phyloP scores from a whole-genome alignment of 768 basidiomycete species.

The Russula sp. region DNA sequence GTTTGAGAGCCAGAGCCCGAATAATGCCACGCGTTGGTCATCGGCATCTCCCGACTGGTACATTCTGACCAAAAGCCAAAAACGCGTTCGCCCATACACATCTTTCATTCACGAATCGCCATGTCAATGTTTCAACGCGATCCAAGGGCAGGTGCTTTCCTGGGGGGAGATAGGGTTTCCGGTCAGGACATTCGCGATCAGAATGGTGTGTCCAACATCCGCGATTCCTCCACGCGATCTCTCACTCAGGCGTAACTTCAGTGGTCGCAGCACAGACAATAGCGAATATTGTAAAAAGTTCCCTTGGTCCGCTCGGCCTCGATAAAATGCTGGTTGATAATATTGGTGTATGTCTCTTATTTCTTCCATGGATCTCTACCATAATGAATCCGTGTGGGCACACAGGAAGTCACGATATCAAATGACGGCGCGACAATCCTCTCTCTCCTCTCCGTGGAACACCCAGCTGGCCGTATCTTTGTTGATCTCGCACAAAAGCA shows the following conservation, averaged over 20 bases:
- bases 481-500: constrained; percentile 98
- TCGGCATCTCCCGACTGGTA: constrained; percentile 14
- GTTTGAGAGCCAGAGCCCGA: background rate
- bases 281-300: constrained; percentile 96
- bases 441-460: constrained; percentile 85
- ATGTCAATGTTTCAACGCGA: constrained; percentile 78
- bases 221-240: constrained; percentile 9
- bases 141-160: constrained; percentile 84
- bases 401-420: constrained; percentile 96
- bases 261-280: constrained; percentile 94
- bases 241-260: constrained; percentile 30
- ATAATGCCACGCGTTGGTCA: background rate
- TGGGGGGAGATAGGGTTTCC: constrained; percentile 89
- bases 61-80: background rate
- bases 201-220: constrained; percentile 56
- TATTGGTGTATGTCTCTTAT: constrained; percentile 67
- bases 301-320: constrained; percentile 87
- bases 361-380: background rate
- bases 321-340: constrained; percentile 99
- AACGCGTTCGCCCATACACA: background rate
- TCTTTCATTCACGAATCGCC: constrained; percentile 10
- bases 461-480: constrained; percentile 95
- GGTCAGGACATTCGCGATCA: constrained; percentile 96
- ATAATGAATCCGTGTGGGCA: constrained; percentile 18
- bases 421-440: constrained; percentile 99